A percentile compares a stretch with the other conserved stretches of the same genome.
Conservation (phyloP, 108 stramenopile species). For the Nitzschia sp. region DNA sequence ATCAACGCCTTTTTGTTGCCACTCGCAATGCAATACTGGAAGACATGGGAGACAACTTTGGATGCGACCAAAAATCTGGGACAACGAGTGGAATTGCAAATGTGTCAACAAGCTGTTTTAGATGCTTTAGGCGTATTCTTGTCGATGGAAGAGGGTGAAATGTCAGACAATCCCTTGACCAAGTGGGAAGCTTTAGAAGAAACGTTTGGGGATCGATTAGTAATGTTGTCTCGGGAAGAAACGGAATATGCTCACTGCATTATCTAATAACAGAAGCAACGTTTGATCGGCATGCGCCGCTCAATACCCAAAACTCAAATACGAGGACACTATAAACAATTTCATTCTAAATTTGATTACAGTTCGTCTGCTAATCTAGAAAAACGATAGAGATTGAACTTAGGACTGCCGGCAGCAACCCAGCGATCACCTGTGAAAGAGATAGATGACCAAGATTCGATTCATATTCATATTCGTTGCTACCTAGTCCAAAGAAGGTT, state of each 20-base stretch:
- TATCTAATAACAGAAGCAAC: slow-evolving; percentile 17
- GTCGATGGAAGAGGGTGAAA: slow-evolving; percentile 36
- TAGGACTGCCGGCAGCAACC: background rate
- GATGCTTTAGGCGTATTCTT: slow-evolving; percentile 57
- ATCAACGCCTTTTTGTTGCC: slow-evolving; percentile 84
- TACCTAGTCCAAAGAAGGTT: slow-evolving; percentile 66
- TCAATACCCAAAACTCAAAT: no score
- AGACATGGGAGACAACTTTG: slow-evolving; percentile 52
- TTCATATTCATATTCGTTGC: background rate
- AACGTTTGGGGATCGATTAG: slow-evolving; percentile 69
- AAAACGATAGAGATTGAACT: background rate
- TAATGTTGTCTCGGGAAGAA: slow-evolving; percentile 52
- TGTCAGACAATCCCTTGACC: slow-evolving; percentile 39
- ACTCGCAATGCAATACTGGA: slow-evolving; percentile 66
- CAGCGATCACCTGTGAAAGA: no score
- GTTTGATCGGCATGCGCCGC: background rate
- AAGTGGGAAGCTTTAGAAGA: slow-evolving; percentile 55
- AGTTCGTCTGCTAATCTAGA: background rate
- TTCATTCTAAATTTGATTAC: background rate
- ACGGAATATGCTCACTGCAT: slow-evolving; percentile 57
- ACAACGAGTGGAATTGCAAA: slow-evolving; percentile 55
- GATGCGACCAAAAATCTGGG: slow-evolving; percentile 25
- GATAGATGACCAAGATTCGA: no score
- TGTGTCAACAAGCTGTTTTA: slow-evolving; percentile 77
- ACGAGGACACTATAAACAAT: no score